Evolutionary conservation across 305 asterid species (phyloP).

Genomic region (Rubia occidens): DNA sequence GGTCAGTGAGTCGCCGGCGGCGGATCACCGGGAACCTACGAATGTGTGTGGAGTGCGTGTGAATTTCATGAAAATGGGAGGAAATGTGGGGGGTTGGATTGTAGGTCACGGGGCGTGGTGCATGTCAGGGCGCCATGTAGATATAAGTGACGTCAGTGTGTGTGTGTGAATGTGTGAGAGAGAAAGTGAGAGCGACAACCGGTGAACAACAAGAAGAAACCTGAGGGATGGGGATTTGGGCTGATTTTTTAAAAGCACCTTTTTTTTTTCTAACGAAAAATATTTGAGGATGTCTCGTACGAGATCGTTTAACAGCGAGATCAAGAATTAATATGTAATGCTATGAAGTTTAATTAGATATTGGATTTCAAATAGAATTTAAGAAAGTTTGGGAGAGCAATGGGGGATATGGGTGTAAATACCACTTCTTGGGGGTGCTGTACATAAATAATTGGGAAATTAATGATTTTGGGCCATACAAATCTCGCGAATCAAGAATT

Average conservation of each 20-base stretch:
- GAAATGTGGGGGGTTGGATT: slow-evolving; percentile 2
- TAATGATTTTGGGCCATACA: too few relatives aligned
- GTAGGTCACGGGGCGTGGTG: slow-evolving; percentile 6
- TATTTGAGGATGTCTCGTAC: too few relatives aligned
- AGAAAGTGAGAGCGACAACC: not conserved
- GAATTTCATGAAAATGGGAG: not conserved
- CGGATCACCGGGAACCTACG: not conserved
- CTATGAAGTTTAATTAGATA: too few relatives aligned
- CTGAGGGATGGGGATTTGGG: not conserved
- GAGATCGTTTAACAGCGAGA: too few relatives aligned
- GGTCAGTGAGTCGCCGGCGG: not conserved
- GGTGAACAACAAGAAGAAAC: slow-evolving; percentile 1
- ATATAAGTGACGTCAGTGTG: not conserved
- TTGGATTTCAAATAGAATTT: too few relatives aligned
- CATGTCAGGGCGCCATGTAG: not conserved
- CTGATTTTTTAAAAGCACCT: not conserved
- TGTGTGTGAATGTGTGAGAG: not conserved
- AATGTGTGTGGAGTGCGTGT: not conserved
- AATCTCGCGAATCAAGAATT: too few relatives aligned
- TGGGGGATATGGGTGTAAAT: too few relatives aligned
- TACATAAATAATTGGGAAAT: too few relatives aligned
- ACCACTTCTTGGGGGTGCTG: too few relatives aligned
- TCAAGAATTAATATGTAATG: too few relatives aligned
- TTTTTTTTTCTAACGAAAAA: too few relatives aligned
- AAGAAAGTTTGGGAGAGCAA: too few relatives aligned